Evolutionary conservation across 2,329 filamentous ascomycete species (phyloP).

Genomic region (Fusarium sp.): DNA sequence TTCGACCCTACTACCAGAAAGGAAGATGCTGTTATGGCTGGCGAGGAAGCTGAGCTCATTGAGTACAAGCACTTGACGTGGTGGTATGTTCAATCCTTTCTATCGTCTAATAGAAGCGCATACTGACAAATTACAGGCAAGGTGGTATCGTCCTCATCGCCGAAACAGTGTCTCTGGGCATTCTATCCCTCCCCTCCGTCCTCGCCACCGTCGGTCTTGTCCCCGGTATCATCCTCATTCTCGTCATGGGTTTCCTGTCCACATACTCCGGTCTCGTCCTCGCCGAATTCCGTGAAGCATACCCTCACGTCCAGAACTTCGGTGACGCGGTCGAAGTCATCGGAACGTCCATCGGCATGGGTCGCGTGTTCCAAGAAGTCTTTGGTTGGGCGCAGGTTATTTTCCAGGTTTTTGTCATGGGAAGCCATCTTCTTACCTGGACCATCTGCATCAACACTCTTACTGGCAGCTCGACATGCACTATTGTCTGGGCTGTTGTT

Average conservation of each 20-base stretch:
- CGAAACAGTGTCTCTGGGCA: conserved; percentile 59
- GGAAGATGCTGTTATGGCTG: conserved; percentile 3
- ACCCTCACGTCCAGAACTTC: conserved; percentile 75
- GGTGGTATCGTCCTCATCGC: conserved; percentile 58
- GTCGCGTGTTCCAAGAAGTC: conserved; percentile 66
- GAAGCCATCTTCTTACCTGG: conserved; percentile 75
- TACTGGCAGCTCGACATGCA: conserved; percentile 69
- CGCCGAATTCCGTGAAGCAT: conserved; percentile 77
- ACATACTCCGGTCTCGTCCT: conserved; percentile 67
- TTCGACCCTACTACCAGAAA: neutral
- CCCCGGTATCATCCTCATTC: conserved; percentile 77
- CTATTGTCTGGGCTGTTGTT: conserved; percentile 71
- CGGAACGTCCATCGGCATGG: conserved; percentile 57
- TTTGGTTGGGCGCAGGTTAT: conserved; percentile 69
- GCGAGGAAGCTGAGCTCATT: conserved; percentile 44
- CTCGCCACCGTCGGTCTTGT: conserved; percentile 77
- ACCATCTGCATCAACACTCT: conserved; percentile 74
- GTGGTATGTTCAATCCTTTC: conserved; percentile 47
- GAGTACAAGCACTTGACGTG: conserved; percentile 54
- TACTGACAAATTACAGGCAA: conserved; percentile 50
- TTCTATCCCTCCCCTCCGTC: conserved; percentile 80
- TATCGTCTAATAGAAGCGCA: neutral
- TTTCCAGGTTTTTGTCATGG: conserved; percentile 76
- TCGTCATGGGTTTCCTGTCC: conserved; percentile 73
- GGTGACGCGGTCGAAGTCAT: conserved; percentile 73